Conservation (phyloP, 805 yeast genomes). For the Candida xyloterini region DNA sequence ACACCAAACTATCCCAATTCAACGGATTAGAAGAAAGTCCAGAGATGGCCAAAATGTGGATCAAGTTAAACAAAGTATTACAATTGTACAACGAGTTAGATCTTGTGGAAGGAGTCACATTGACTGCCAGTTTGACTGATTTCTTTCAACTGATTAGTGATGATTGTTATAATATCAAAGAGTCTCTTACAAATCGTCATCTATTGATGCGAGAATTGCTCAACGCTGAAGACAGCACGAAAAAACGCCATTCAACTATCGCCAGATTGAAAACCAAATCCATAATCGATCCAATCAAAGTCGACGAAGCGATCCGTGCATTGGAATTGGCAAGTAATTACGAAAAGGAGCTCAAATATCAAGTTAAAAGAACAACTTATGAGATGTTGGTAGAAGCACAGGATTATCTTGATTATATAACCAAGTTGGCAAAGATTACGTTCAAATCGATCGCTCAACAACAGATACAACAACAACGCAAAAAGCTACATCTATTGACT, state of each 20-base stretch:
- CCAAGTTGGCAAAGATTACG: conserved; percentile 43
- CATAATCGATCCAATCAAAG: conserved; percentile 79
- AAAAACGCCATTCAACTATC: conserved; percentile 67
- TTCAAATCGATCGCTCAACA: conserved; percentile 62
- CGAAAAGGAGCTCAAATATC: conserved; percentile 74
- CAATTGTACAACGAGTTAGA: conserved; percentile 73
- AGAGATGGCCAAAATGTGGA: conserved; percentile 79
- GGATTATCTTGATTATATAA: conserved; percentile 58
- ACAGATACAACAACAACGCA: conserved; percentile 82
- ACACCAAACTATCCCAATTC: conserved; percentile 39
- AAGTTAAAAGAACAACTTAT: conserved; percentile 76
- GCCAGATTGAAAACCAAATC: conserved; percentile 66
- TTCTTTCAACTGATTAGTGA: conserved; percentile 59
- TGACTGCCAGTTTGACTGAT: conserved; percentile 74
- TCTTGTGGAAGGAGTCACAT: conserved; percentile 65
- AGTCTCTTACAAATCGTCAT: conserved; percentile 89
- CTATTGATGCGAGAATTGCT: conserved; percentile 83
- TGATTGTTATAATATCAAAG: conserved; percentile 87
- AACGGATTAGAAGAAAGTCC: conserved; percentile 47
- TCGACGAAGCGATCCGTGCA: conserved; percentile 82
- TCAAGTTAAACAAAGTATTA: conserved; percentile 65
- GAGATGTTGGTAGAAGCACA: conserved; percentile 77
- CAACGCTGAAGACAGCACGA: conserved; percentile 74
- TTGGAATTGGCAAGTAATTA: conserved; percentile 73
- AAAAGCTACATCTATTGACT: conserved; percentile 68